phyloP scores from a whole-genome alignment of 306 rosid species.

The Trichosanthes truncata region DNA sequence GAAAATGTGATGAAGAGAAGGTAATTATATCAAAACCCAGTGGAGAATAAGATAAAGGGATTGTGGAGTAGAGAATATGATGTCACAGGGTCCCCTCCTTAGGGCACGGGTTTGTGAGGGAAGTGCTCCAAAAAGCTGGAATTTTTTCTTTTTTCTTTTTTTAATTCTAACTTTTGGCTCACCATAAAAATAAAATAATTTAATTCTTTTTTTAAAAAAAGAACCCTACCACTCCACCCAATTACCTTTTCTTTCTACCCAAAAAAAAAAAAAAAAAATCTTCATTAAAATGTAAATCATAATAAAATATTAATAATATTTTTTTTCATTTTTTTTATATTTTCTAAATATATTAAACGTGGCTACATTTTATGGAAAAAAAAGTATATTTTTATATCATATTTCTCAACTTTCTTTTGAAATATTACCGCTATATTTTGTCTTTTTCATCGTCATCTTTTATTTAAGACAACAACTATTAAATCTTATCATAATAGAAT shows the following conservation, averaged over 20 bases:
- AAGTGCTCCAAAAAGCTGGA: conserved; percentile 8
- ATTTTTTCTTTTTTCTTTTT: not conserved
- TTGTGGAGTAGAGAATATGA: conserved; percentile 2
- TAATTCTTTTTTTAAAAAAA: too few species aligned
- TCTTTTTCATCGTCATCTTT: not conserved
- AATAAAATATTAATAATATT: not conserved
- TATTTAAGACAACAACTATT: not conserved
- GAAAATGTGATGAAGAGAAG: not conserved
- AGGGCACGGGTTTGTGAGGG: not conserved
- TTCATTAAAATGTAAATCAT: not conserved
- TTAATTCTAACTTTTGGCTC: not conserved
- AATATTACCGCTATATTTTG: not conserved
- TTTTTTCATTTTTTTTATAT: not conserved
- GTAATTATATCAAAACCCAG: not conserved
- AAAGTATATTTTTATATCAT: not conserved
- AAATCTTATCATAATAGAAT: not conserved
- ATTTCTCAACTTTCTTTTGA: not conserved
- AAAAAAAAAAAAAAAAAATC: not conserved
- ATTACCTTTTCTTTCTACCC: not conserved
- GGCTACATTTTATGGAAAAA: not conserved
- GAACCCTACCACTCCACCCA: not conserved
- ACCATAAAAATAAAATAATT: not conserved
- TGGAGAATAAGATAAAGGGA: not conserved
- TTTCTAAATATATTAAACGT: not conserved
- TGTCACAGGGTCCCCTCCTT: conserved; percentile 5